Conservation (phyloP, 2,329 filamentous ascomycete genomes). For the Talaromyces albobiverticillius region DNA sequence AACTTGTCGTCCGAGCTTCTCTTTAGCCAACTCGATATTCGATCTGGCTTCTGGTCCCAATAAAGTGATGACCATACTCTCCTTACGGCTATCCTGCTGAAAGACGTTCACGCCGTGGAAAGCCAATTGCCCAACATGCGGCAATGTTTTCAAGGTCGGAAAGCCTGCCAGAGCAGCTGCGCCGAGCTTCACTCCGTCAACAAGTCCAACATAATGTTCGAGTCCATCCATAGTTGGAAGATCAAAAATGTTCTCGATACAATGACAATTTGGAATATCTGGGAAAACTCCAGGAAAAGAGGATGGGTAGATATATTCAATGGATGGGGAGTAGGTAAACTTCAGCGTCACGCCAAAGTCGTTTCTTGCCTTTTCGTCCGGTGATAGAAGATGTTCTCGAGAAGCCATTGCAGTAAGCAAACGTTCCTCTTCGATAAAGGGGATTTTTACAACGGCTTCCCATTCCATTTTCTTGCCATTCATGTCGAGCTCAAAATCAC, state of each 20-base stretch:
- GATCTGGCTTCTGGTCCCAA: conserved; percentile 69
- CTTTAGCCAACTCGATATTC: conserved; percentile 68
- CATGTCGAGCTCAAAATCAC: conserved; percentile 97
- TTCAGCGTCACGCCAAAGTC: conserved; percentile 89
- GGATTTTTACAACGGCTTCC: conserved; percentile 98
- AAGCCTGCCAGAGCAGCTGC: conserved; percentile 86
- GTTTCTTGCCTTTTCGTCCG: conserved; percentile 78
- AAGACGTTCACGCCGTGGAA: conserved; percentile 94
- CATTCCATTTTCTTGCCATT: conserved; percentile 99
- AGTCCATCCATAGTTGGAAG: conserved; percentile 88
- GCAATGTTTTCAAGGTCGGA: conserved; percentile 81
- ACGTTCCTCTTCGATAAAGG: conserved; percentile 92
- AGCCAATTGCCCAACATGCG: conserved; percentile 75
- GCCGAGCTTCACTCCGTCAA: conserved; percentile 79
- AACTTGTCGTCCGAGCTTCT: conserved; percentile 78
- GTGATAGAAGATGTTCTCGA: conserved; percentile 72
- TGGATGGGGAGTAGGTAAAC: conserved; percentile 77
- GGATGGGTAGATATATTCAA: conserved; percentile 81
- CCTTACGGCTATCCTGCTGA: conserved; percentile 91
- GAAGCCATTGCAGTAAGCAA: conserved; percentile 82
- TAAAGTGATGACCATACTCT: conserved; percentile 90
- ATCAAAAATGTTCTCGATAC: conserved; percentile 94
- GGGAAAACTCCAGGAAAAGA: conserved; percentile 88
- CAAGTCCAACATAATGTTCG: conserved; percentile 77
- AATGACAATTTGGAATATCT: conserved; percentile 80